Evolutionary conservation across 352 stramenopile genomes (phyloP).

Genomic region (Pythium aquatile): DNA sequence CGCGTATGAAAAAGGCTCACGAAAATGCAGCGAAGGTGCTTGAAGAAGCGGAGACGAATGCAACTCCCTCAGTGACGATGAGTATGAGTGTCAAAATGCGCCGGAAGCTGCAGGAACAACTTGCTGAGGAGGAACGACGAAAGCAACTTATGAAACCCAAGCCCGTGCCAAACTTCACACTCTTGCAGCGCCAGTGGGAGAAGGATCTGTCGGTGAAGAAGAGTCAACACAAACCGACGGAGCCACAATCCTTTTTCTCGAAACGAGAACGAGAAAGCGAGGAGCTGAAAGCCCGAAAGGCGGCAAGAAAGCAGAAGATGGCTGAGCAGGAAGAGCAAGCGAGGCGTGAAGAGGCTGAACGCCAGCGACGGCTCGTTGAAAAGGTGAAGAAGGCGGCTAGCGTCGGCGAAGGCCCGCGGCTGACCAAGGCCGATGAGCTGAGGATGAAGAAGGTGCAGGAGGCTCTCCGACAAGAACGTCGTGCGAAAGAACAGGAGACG

Average conservation of each 20-base stretch:
- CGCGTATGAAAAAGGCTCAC: slow-evolving; percentile 44
- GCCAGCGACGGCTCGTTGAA: slow-evolving; percentile 41
- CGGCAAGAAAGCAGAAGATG: slow-evolving; percentile 41
- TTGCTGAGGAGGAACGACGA: slow-evolving; percentile 34
- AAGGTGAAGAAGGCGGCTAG: slow-evolving; percentile 23
- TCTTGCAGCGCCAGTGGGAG: slow-evolving; percentile 58
- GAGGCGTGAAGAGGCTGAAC: slow-evolving; percentile 25
- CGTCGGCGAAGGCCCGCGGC: slow-evolving; percentile 11
- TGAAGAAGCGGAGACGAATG: not conserved
- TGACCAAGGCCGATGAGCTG: slow-evolving; percentile 58
- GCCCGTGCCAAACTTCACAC: slow-evolving; percentile 62
- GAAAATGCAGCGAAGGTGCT: slow-evolving; percentile 7
- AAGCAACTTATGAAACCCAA: slow-evolving; percentile 35
- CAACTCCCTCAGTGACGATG: not conserved
- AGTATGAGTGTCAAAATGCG: slow-evolving; percentile 52
- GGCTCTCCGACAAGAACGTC: slow-evolving; percentile 35
- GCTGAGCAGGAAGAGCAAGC: slow-evolving; percentile 39
- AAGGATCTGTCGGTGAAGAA: slow-evolving; percentile 36
- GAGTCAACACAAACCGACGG: slow-evolving; percentile 26
- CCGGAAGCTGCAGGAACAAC: slow-evolving; percentile 41
- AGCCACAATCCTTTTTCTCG: slow-evolving; percentile 47
- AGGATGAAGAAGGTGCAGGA: slow-evolving; percentile 49
- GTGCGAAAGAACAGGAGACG: slow-evolving; percentile 33
- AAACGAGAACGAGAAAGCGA: slow-evolving; percentile 40
- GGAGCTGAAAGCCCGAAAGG: slow-evolving; percentile 45